phyloP scores from a whole-genome alignment of 306 rosid species.

The Sophora flavescens region DNA sequence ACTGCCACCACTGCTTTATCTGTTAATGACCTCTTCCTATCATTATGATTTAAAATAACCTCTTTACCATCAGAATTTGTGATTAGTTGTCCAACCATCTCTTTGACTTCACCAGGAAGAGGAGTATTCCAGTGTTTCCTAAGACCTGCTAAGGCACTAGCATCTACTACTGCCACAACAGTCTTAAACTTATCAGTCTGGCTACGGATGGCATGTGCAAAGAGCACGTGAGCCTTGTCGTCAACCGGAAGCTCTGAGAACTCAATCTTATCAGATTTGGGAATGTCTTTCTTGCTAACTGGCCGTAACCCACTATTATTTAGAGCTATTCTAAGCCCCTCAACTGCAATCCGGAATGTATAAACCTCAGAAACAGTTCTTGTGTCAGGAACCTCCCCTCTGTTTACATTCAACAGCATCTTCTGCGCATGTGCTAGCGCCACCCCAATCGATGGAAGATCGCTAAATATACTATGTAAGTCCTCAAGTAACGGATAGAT shows the following conservation, averaged over 20 bases:
- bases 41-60: slow-evolving; percentile 47
- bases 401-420: slow-evolving; percentile 68
- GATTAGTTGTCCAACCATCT: slow-evolving; percentile 61
- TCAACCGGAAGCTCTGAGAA: slow-evolving; percentile 70
- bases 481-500: slow-evolving; percentile 80
- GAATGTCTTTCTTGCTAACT: slow-evolving; percentile 39
- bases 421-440: slow-evolving; percentile 74
- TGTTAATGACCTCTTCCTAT: slow-evolving; percentile 55
- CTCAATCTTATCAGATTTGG: slow-evolving; percentile 38
- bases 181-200: slow-evolving; percentile 75
- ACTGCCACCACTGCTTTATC: slow-evolving; percentile 78
- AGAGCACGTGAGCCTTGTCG: slow-evolving; percentile 70
- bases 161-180: slow-evolving; percentile 79
- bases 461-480: slow-evolving; percentile 61
- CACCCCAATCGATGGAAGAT: slow-evolving; percentile 69
- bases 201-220: slow-evolving; percentile 69
- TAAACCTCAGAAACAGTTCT: slow-evolving; percentile 65
- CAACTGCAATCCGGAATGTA: slow-evolving; percentile 73
- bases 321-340: slow-evolving; percentile 79
- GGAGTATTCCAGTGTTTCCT: slow-evolving; percentile 82
- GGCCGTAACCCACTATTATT: slow-evolving; percentile 64
- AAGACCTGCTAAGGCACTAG: slow-evolving; percentile 70
- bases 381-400: slow-evolving; percentile 70
- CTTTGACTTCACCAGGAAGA: slow-evolving; percentile 67
- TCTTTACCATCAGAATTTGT: slow-evolving; percentile 53